Evolutionary conservation across 2,329 filamentous ascomycete species (phyloP).

Genomic region (Clonostachys chloroleuca): DNA sequence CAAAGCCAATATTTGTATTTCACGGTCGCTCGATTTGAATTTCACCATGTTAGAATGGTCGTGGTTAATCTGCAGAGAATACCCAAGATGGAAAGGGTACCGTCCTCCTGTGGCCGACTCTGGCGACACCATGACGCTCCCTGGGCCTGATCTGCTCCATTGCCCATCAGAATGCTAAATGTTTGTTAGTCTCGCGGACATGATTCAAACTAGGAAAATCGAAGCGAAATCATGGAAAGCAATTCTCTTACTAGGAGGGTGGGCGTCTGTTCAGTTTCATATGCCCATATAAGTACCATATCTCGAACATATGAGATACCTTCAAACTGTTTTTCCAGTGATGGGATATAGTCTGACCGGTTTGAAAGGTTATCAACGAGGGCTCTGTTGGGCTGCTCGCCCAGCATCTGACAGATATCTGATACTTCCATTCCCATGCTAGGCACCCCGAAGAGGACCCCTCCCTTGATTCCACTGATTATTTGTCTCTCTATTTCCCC

Average conservation of each 20-base stretch:
- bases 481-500: background rate
- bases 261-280: background rate
- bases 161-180: no score
- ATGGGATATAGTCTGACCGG: no score
- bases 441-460: background rate
- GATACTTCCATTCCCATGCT: background rate
- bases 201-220: no score
- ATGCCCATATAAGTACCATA: background rate
- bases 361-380: background rate
- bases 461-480: background rate
- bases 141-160: no score
- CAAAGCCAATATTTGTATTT: no score
- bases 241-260: no score
- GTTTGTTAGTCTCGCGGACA: no score
- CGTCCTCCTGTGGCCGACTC: background rate
- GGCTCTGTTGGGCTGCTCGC: background rate
- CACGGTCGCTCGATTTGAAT: background rate
- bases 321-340: no score
- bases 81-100: background rate
- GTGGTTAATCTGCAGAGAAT: background rate
- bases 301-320: no score
- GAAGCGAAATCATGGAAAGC: no score
- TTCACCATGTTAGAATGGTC: background rate
- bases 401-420: background rate
- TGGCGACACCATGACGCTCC: background rate